Base-by-base conservation (phyloP, 495 filamentous ascomycete genomes). In the Endocarpon pusillum region DNA sequence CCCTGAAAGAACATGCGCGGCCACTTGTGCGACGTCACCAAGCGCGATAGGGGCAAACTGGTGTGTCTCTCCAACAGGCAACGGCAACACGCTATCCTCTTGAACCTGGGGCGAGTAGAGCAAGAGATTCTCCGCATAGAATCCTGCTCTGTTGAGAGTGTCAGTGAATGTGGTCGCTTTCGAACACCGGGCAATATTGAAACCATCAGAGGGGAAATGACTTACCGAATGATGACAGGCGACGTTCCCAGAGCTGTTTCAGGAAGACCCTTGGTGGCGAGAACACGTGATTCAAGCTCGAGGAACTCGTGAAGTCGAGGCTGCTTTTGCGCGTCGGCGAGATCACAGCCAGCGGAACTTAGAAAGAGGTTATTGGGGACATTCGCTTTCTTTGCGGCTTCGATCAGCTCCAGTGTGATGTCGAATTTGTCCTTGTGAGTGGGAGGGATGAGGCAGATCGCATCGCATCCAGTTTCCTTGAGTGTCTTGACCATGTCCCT, bases 71-170 rank as follows among this genome's bases (percentile, higher is more conserved):
- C 67, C 65, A 36, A 67, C 54, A 10, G 66, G 68, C 9, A 69
- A 35, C 1, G 65, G 64, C n/a, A 70, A 42, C 2, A 53, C 36
- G 0, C 61, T 59, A 21, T 63, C 52, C 17, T 50, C 42, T 32
- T 63, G 51, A 5, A 59, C 58, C 40, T 70, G 63, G 12, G 48
- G 47, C 7, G 59, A 48, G 38, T 71, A 69, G 0, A 58, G 38
- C 1, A 71, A 52, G n/a, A 70, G 50, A 29, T 71, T 71, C 48
- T 71, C 67, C 3, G 65, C 63, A 26, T 71, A 70, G 33, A 73
- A 69, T 3, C 67, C 64, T 30, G 63, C 62, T 4, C 57, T 57
- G 19, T 12, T n/a, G n/a, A n/a, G n/a, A n/a, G n/a, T n/a, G n/a
- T n/a, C n/a, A n/a, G n/a, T n/a, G n/a, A n/a, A n/a, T n/a, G n/a